Base-by-base conservation (phyloP, 495 filamentous ascomycete genomes). In the Talaromyces wortmannii region DNA sequence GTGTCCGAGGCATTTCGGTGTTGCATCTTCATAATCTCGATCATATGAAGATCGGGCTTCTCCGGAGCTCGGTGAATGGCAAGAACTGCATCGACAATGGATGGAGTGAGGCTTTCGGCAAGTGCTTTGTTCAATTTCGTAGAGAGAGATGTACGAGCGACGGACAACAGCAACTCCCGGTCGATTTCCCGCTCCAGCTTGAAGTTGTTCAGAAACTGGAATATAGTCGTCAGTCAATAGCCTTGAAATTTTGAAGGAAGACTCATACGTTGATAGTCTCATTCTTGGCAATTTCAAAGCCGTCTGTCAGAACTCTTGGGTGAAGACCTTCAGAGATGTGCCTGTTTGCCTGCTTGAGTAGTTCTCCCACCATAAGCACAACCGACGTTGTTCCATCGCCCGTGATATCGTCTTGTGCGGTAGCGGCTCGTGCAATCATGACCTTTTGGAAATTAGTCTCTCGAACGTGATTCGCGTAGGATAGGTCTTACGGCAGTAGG, bases 11-110 rank as follows among this genome's bases (percentile, higher is more conserved):
- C 92, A 40, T 88, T 89, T 55, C 92, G 90, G 75, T 99, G 94
- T 69, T 97, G 94, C 94, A 99, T 99, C 67, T 95, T 97, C 95
- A 97, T 97, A 60, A 99, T 97, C 72, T 99, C 94, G 59, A 99
- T 80, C 94, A 99, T 99, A 73, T 97, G 92, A 58, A 99, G 72
- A 69, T 99, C 94, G 46, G 94, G 94, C 75, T 97, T 97, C 59
- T 84, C 85, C 31, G 90, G 89, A 30, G 91, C 71, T 65, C 88
- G 79, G 75, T 96, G 92, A 68, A 99, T 99, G 48, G 95, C 80
- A 52, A 97, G 82, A 46, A 97, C 94, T 52, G 94, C 89, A 69
- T 99, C 94, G 62, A 96, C 91, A 60, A 99, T 96, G 61, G 87
- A 84, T 32, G 94, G 90, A 17, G 90, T 96, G 43, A 98, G 87